Evolutionary conservation across 129 eudicot species (phyloP).

Genomic region (Calendula officinalis): DNA sequence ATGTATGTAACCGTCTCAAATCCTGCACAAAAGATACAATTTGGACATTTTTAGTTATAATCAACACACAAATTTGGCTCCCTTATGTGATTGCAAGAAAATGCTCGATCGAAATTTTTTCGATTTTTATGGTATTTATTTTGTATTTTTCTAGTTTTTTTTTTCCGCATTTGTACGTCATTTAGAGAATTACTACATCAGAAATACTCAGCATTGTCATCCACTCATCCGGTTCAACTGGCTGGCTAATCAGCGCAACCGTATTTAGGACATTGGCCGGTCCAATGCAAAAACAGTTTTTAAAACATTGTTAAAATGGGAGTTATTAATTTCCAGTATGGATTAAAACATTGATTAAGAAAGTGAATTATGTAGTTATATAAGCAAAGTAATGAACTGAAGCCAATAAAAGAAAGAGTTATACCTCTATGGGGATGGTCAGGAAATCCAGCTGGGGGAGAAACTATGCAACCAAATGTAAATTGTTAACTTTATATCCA

Average conservation of each 20-base stretch:
- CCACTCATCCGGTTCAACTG: no score
- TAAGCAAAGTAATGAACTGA: background rate
- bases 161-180: no score
- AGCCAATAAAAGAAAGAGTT: background rate
- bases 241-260: no score
- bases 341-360: background rate
- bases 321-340: background rate
- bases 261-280: no score
- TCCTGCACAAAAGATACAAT: constrained; percentile 38
- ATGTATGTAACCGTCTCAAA: constrained; percentile 95
- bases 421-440: constrained; percentile 98
- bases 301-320: background rate
- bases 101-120: no score
- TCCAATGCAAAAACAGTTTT: background rate
- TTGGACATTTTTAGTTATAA: background rate
- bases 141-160: no score
- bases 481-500: background rate
- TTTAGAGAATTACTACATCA: no score
- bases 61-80: background rate
- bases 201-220: no score
- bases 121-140: no score
- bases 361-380: no score
- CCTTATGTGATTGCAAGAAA: no score
- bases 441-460: constrained; percentile 93
- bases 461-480: constrained; percentile 40